Percentiles rank a stretch among this genome's conserved stretches.
phyloP scores from a whole-genome alignment of 345 rosid genomes.

The Populus davidiana region DNA sequence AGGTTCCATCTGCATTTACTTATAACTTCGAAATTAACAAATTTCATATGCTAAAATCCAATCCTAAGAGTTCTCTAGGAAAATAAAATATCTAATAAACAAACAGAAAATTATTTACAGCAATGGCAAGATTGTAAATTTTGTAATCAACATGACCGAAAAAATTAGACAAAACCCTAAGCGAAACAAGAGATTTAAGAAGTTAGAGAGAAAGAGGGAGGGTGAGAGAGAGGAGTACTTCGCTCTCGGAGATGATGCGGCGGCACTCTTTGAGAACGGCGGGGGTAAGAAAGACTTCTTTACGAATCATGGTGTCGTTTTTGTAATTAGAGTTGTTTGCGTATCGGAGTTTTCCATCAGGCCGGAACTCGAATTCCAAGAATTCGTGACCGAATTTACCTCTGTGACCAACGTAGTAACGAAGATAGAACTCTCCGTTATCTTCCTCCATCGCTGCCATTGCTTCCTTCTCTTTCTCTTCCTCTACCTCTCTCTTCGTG shows the following conservation, averaged over 20 bases:
- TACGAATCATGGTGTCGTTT: conserved; percentile 98
- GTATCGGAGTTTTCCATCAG: conserved; percentile 95
- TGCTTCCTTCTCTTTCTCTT: neutral
- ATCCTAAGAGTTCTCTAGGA: neutral
- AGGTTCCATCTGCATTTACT: neutral
- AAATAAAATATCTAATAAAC: neutral
- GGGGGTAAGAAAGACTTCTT: conserved; percentile 94
- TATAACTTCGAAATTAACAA: neutral
- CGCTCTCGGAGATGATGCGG: conserved; percentile 97
- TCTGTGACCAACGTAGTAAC: conserved; percentile 97
- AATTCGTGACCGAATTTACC: conserved; percentile 99
- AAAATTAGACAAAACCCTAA: conserved; percentile 14
- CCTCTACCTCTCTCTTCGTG: neutral
- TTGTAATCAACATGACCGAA: neutral
- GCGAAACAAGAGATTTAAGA: neutral
- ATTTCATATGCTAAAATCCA: neutral
- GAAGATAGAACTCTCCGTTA: conserved; percentile 72
- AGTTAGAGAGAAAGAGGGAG: neutral
- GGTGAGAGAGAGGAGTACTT: conserved; percentile 33
- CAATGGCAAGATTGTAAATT: neutral
- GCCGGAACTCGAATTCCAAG: conserved; percentile 94
- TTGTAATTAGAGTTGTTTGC: conserved; percentile 99
- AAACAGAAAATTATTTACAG: neutral
- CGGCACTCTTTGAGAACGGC: conserved; percentile 90
- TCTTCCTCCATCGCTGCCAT: conserved; percentile 64